A percentile compares a stretch with the other conserved stretches of the same genome.
These are phyloP conservation scores for Angophora floribunda DNA, from an alignment of 345 rosid genomes.

Conservation along the genomic window DNA sequence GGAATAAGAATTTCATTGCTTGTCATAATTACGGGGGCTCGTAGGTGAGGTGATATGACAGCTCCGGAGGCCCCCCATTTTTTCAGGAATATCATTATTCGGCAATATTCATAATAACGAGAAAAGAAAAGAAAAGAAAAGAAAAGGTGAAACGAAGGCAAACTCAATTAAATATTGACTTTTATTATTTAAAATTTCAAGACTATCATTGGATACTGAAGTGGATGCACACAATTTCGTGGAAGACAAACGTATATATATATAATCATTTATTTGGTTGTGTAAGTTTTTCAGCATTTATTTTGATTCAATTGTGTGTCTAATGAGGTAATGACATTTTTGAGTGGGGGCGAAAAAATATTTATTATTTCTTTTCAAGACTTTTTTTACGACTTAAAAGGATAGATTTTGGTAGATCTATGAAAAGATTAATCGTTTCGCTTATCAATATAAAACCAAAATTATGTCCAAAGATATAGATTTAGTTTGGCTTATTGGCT, in stretches of 20 bases:
- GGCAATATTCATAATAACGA: neutral
- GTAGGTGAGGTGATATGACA: neutral
- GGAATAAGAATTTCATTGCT: neutral
- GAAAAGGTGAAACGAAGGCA: neutral
- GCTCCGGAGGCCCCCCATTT: neutral
- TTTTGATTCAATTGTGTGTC: neutral
- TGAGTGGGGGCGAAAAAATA: neutral
- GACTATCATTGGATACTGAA: neutral
- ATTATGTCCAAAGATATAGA: neutral
- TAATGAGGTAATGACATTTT: neutral
- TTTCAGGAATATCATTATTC: neutral
- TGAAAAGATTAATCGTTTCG: neutral
- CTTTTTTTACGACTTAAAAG: neutral
- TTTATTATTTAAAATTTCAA: neutral
- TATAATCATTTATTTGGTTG: neutral
- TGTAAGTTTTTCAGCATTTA: neutral
- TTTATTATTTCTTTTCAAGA: neutral
- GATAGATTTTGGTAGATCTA: neutral
- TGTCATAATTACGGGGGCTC: neutral
- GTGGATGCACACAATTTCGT: neutral
- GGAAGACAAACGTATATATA: neutral
- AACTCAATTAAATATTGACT: neutral
- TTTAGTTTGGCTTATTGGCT: neutral
- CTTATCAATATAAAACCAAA: neutral
- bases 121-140: neutral